Evolutionary conservation across 2,329 filamentous ascomycete genomes (phyloP), one percentile per base, ranked within the genome.

Genomic region (Triangularia verruculosa): DNA sequence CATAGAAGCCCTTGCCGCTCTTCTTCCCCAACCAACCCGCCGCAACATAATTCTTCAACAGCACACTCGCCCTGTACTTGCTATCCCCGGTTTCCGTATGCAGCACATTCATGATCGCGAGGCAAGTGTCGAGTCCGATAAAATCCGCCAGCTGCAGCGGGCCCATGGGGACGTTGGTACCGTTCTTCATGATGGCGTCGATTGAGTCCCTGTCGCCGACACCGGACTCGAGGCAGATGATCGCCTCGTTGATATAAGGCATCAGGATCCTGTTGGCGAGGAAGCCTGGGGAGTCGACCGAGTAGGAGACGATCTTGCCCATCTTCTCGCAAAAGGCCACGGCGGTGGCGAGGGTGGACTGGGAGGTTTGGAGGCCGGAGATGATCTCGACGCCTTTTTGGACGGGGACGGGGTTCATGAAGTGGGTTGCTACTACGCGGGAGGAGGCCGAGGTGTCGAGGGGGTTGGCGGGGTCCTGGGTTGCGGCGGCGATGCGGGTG

Each of bases 381-480:
- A 99, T 98, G 72, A 99, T 97, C 79, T 99, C 95, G 4, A 99
- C 95, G 59, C 95, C 95, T 78, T 97, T 97, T 75, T 98, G 95
- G 30, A 99, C 80, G 1, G 95, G 95, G 0, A 99, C 95, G 0
- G 95, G 95, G 82, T 99, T 99, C 95, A 99, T 99, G 79, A 99
- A 99, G 78, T 99, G 95, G 15, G 95, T 98, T 59, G 92, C 92
- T 61, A 99, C 87, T 9, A 99, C 95, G 56, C 95, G 89, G 5
- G 92, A 94, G 52, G 92, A 90, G 47, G 89, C 90, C 52, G 88
- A 89, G 24, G 91, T 88, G 72, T 97, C 91, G 17, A 81, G 94
- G 0, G 92, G 89, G 73, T 96, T 66, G 59, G 61, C 87, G 62
- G 82, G 82, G 25, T 88, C 90, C 0, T 94, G 94, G 9, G 93